Percentiles rank a stretch among this genome's conserved stretches.
Conservation (phyloP, 1,139 yeast genomes). For the Diutina ranongensis region DNA sequence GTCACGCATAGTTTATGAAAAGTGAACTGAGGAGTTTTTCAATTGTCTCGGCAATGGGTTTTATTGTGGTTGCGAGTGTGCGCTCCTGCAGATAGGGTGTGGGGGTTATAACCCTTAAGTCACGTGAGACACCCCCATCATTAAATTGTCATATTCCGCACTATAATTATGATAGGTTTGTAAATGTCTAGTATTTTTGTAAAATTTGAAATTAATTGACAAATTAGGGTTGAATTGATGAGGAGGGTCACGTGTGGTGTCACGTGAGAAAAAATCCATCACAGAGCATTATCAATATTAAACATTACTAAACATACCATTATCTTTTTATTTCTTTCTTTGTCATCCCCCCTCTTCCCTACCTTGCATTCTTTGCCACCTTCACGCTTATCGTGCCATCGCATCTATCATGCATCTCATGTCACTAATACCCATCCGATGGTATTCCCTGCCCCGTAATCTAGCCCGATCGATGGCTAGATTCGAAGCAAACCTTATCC, state of each 20-base stretch:
- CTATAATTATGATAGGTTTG: too few species aligned
- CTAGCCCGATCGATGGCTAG: not conserved
- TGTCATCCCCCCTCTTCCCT: not conserved
- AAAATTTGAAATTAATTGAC: too few species aligned
- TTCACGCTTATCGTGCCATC: not conserved
- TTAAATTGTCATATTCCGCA: too few species aligned
- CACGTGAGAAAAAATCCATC: too few species aligned
- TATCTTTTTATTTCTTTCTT: too few species aligned
- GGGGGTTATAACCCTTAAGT: not conserved
- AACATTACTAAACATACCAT: too few species aligned
- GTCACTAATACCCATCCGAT: not conserved
- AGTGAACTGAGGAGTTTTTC: constrained; percentile 2
- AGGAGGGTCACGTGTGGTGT: too few species aligned
- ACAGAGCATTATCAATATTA: too few species aligned
- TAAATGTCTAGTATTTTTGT: too few species aligned
- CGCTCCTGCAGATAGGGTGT: not conserved
- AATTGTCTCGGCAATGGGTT: not conserved
- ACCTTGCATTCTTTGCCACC: not conserved
- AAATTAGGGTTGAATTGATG: not conserved
- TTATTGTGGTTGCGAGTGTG: not conserved
- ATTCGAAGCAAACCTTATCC: not conserved
- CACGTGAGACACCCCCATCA: too few species aligned
- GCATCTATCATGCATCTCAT: not conserved
- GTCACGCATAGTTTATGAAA: constrained; percentile 51
- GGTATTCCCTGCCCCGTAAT: not conserved